phyloP scores from a whole-genome alignment of 805 yeast genomes.

The Metschnikowia lachancei region DNA sequence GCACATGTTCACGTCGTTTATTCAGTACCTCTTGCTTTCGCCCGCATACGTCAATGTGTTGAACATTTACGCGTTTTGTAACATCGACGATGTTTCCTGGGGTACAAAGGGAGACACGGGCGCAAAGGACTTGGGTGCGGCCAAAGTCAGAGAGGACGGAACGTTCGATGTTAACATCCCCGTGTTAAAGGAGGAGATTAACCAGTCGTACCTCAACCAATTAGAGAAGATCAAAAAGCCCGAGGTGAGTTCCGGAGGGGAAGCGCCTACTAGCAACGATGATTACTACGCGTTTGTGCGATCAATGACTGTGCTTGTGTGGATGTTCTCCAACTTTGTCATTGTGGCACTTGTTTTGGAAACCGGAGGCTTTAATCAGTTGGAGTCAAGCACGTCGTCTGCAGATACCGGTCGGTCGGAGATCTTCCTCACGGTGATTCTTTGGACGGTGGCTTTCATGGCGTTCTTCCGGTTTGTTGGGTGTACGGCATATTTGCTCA shows the following conservation, averaged over 20 bases:
- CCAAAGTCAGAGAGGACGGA: conserved; percentile 53
- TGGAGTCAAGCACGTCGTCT: conserved; percentile 28
- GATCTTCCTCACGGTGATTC: conserved; percentile 49
- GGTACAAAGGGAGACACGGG: conserved; percentile 72
- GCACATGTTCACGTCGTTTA: conserved; percentile 59
- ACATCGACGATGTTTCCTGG: conserved; percentile 72
- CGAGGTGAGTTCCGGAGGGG: conserved; percentile 29
- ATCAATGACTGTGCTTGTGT: conserved; percentile 45
- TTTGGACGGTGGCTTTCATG: conserved; percentile 62
- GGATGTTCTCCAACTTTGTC: conserved; percentile 45
- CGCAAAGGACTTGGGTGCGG: conserved; percentile 54
- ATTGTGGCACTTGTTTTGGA: conserved; percentile 42
- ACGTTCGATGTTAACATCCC: conserved; percentile 54
- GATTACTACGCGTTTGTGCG: conserved; percentile 47
- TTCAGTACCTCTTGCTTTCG: conserved; percentile 49
- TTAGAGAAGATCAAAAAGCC: conserved; percentile 52
- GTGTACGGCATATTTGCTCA: conserved; percentile 46
- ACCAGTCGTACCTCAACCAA: conserved; percentile 50
- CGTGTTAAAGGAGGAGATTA: conserved; percentile 49
- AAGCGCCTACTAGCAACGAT: conserved; percentile 33
- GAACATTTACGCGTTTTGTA: conserved; percentile 67
- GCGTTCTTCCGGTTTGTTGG: conserved; percentile 58
- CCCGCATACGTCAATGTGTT: conserved; percentile 56
- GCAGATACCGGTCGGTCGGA: conserved; percentile 35
- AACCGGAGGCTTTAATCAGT: conserved; percentile 45